A percentile compares a stretch with the other conserved stretches of the same genome.
These are phyloP conservation scores for Serendipita indica DNA, from an alignment of 768 basidiomycete genomes.

Conservation along the genomic window DNA sequence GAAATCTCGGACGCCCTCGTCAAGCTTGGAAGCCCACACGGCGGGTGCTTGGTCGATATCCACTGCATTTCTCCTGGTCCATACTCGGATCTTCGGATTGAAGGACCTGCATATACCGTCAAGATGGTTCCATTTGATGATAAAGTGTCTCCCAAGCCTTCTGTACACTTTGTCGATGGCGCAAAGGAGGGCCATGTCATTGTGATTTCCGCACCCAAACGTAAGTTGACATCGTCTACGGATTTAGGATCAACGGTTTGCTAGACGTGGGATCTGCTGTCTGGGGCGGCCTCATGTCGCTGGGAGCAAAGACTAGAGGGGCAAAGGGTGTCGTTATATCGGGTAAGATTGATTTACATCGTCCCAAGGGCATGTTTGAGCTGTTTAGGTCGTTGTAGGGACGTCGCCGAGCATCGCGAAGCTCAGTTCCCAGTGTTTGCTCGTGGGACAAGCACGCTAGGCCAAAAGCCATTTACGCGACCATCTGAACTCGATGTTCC, in stretches of 20 bases:
- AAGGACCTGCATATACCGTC: slow-evolving; percentile 79
- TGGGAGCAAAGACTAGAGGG: slow-evolving; percentile 53
- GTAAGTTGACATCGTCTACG: slow-evolving; percentile 25
- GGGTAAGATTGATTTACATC: slow-evolving; percentile 1
- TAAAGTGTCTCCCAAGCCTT: slow-evolving; percentile 43
- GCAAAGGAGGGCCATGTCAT: slow-evolving; percentile 49
- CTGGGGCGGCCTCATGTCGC: slow-evolving; percentile 54
- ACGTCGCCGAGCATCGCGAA: slow-evolving; percentile 59
- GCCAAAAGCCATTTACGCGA: slow-evolving; percentile 72
- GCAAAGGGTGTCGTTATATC: slow-evolving; percentile 58
- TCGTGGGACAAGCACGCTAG: slow-evolving; percentile 67
- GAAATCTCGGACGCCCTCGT: slow-evolving; percentile 83
- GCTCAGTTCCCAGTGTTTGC: slow-evolving; percentile 70
- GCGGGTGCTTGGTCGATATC: slow-evolving; percentile 73
- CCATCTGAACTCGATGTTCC: slow-evolving; percentile 62
- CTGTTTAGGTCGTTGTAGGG: slow-evolving; percentile 64
- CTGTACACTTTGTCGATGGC: slow-evolving; percentile 71
- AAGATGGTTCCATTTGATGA: slow-evolving; percentile 55
- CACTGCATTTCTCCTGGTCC: slow-evolving; percentile 34
- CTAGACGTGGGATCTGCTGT: slow-evolving; percentile 51
- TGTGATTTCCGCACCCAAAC: slow-evolving; percentile 57
- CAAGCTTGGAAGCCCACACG: slow-evolving; percentile 55
- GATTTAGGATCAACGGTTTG: not conserved
- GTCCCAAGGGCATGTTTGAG: not conserved
- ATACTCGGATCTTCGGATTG: slow-evolving; percentile 30